Percentiles rank a stretch among this genome's conserved stretches.
Conservation (phyloP, 345 rosid genomes). For the Syzygium aromaticum region DNA sequence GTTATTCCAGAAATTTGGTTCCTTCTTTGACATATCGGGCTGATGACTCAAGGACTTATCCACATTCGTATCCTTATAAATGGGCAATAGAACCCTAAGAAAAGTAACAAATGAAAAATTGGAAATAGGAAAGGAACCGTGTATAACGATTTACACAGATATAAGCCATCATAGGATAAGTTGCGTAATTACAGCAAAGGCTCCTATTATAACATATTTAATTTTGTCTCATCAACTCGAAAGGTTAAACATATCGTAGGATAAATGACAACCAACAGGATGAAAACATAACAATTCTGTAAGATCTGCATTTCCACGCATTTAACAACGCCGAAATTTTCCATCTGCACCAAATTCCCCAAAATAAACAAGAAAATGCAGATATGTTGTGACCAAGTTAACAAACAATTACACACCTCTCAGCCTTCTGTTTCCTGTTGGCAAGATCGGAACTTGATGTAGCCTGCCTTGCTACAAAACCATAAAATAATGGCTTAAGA, state of each 20-base stretch:
- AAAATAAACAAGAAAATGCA: background rate
- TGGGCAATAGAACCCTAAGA: slow-evolving; percentile 44
- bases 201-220: background rate
- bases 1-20: slow-evolving; percentile 43
- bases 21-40: slow-evolving; percentile 36
- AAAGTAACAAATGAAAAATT: background rate
- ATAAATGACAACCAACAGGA: background rate
- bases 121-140: background rate
- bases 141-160: background rate
- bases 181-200: background rate
- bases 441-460: slow-evolving; percentile 25
- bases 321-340: background rate
- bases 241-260: background rate
- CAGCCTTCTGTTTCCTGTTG: slow-evolving; percentile 37
- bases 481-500: background rate
- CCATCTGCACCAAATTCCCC: background rate
- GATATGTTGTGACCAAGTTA: background rate
- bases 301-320: background rate
- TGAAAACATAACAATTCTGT: background rate
- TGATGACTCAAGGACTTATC: slow-evolving; percentile 22
- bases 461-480: slow-evolving; percentile 37
- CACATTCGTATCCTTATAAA: slow-evolving; percentile 48
- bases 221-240: background rate
- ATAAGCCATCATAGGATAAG: background rate
- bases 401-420: slow-evolving; percentile 30